Conservation (phyloP, 768 basidiomycete species). For the Sutorius australiensis region DNA sequence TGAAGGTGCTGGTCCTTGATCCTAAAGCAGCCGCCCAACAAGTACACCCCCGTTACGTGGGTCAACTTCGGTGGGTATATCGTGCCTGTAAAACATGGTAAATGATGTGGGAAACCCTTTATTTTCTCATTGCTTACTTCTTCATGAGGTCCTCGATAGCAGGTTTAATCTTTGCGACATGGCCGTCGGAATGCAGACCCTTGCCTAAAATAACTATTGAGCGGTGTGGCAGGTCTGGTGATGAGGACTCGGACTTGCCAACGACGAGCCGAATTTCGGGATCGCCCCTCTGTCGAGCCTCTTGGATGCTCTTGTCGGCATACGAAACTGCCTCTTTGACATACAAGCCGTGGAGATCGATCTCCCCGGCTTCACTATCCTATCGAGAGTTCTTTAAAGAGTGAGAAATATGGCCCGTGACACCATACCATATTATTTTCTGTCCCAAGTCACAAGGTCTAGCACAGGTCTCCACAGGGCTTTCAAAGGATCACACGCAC, state of each 20-base stretch:
- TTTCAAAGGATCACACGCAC: conserved; percentile 37
- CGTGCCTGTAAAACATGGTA: conserved; percentile 48
- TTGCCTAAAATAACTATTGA: conserved; percentile 49
- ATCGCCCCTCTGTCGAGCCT: conserved; percentile 62
- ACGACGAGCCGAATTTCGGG: conserved; percentile 77
- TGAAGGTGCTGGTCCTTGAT: neutral
- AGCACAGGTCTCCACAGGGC: neutral
- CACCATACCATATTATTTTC: conserved; percentile 69
- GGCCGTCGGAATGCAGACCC: conserved; percentile 77
- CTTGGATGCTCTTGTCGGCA: conserved; percentile 66
- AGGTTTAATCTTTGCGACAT: conserved; percentile 84
- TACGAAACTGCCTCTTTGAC: conserved; percentile 86
- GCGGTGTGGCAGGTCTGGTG: neutral
- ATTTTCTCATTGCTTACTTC: conserved; percentile 53
- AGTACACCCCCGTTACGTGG: conserved; percentile 81
- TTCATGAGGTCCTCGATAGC: conserved; percentile 85
- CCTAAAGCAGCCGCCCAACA: conserved; percentile 50
- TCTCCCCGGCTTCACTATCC: conserved; percentile 68
- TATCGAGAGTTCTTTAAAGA: conserved; percentile 20
- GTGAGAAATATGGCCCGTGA: neutral
- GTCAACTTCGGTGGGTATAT: conserved; percentile 70
- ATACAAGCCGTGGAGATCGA: conserved; percentile 90
- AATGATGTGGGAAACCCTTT: neutral
- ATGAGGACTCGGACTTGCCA: conserved; percentile 45
- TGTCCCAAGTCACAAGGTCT: conserved; percentile 22